These are phyloP conservation scores for Cercospora sp. DNA, from an alignment of 2,329 filamentous ascomycete genomes.

Conservation along the genomic window DNA sequence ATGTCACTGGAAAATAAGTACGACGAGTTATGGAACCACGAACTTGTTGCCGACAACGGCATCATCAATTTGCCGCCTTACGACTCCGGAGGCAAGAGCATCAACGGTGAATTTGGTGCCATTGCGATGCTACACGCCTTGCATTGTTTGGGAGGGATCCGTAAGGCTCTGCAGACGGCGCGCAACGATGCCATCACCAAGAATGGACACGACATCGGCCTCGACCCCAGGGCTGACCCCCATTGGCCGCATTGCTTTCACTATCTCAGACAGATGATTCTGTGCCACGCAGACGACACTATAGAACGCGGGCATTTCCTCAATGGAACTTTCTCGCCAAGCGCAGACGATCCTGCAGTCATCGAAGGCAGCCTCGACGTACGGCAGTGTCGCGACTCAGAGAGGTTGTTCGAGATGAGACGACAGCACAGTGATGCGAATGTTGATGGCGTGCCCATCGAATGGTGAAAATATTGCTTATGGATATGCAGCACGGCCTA, in stretches of 20 bases:
- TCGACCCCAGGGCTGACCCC: conserved; percentile 11
- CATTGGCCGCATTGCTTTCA: conserved; percentile 20
- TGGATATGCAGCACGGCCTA: conserved; percentile 19
- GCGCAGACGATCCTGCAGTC: conserved; percentile 1
- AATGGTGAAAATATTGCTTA: not conserved
- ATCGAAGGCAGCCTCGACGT: conserved; percentile 5
- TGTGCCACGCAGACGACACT: conserved; percentile 18
- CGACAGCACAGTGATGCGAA: conserved; percentile 9
- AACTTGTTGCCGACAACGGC: conserved; percentile 11
- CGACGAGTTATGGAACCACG: conserved; percentile 14
- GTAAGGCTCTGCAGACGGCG: conserved; percentile 17
- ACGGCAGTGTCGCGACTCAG: conserved; percentile 9
- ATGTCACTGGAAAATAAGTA: conserved; percentile 19
- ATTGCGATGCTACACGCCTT: conserved; percentile 19
- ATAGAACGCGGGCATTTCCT: conserved; percentile 13
- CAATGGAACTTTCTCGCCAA: conserved; percentile 8
- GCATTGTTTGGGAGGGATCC: conserved; percentile 16
- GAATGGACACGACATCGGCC: conserved; percentile 14
- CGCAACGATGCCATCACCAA: conserved; percentile 5
- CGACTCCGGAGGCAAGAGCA: conserved; percentile 12
- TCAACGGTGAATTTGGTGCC: conserved; percentile 12
- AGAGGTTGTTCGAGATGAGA: conserved; percentile 8
- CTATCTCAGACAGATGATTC: conserved; percentile 11
- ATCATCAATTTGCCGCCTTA: conserved; percentile 15
- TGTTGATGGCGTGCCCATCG: conserved; percentile 3